These are phyloP conservation scores for Symbiodinium pilosum DNA, from an alignment of 73 alveolate species.

Conservation along the genomic window DNA sequence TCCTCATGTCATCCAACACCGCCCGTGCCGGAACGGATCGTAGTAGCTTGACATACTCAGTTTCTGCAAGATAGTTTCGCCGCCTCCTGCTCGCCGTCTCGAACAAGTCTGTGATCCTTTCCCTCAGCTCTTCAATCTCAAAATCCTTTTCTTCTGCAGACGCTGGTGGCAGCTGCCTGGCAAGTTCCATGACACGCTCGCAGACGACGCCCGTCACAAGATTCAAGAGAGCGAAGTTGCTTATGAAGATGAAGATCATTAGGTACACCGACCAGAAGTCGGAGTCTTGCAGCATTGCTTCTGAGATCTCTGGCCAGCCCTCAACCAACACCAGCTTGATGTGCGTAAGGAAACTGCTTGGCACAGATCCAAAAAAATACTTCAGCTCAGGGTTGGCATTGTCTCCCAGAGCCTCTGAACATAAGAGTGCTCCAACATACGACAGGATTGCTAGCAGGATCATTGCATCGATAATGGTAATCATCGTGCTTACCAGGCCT, in stretches of 20 bases:
- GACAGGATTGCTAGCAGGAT: constrained; percentile 45
- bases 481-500: constrained; percentile 59
- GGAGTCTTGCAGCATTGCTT: constrained; percentile 66
- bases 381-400: background rate
- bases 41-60: constrained; percentile 5
- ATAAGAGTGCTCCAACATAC: constrained; percentile 8
- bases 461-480: constrained; percentile 91
- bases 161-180: constrained; percentile 56
- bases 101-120: constrained; percentile 24
- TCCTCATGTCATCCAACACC: constrained; percentile 52
- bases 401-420: background rate
- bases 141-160: constrained; percentile 55
- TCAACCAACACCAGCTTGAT: constrained; percentile 75
- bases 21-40: background rate
- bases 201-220: constrained; percentile 48
- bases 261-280: constrained; percentile 50
- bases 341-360: constrained; percentile 54
- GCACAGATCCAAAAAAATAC: constrained; percentile 25
- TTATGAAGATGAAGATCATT: constrained; percentile 38
- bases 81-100: constrained; percentile 24
- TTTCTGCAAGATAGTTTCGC: constrained; percentile 11
- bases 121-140: constrained; percentile 24
- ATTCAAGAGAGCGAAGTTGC: background rate
- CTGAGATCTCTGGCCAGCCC: constrained; percentile 65
- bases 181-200: constrained; percentile 92